Base-by-base conservation (phyloP, 345 rosid species). In the Stellera chamaejasme region DNA sequence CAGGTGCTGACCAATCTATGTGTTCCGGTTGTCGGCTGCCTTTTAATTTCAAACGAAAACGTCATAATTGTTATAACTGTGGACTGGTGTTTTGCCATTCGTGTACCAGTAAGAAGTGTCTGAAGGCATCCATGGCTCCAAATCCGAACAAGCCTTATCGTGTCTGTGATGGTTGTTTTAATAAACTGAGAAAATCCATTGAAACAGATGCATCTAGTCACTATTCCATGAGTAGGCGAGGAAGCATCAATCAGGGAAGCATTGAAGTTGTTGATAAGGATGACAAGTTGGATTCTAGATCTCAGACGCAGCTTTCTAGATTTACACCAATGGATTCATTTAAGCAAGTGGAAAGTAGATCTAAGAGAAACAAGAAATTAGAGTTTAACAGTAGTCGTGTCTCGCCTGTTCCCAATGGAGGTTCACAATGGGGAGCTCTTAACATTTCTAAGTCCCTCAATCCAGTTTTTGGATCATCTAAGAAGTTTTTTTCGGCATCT, bases 121-220 rank as follows among this genome's bases (percentile, higher is more conserved):
- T 80, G 56, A 93, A 81, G 77, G 96, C 99, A 72, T 93, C 94
- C 36, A 93, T 93, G 97, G 97, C 99, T 47, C 96, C 97, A 19
- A 86, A 89, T 81, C 96, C 96, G 3, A 83, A 77, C 78, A 93
- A 93, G 66, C 83, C 96, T 50, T 81, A 84, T 68, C 82, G 99
- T 59, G 99, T 83, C 52, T 93, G 99, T 77, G 97, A 87, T 67
- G 83, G 76, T 72, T 93, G 99, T 72, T 87, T 57, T 63, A 82
- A 53, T 66, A 93, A 89, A 72, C 66, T 93, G 55, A 79, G 84
- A 72, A 93, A 87, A 74, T 69, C 83, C 63, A 62, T 79, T 62
- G 92, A 84, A 69, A 73, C 74, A 61, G 90, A 82, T 58, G 73
- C 73, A 49, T 76, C 84, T 1, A 81, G 87, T 64, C 87, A 84